Base-by-base conservation (phyloP, 371 early-diverging fungal genomes). In the Quaeritorhiza haematococci region DNA sequence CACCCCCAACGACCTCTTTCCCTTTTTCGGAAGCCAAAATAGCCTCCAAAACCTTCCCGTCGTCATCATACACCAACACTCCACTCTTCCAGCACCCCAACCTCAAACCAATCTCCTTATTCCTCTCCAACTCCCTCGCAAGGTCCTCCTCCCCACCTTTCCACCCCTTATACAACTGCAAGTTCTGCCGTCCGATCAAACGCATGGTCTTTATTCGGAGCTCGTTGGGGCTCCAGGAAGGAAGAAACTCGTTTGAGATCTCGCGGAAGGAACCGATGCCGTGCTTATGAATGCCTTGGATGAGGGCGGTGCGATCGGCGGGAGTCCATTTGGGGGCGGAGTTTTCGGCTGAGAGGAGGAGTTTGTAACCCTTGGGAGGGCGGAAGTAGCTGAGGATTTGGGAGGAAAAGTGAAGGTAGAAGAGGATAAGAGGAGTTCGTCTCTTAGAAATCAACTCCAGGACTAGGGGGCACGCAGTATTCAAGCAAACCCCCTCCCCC, bases 191-290 rank as follows among this genome's bases (percentile, higher is more conserved):
- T 34, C 93, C 93, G 52, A 93, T 85, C 44, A 92, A 62, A 32
- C 92, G 78, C 61, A 91, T 91, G 8, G 89, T 69, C 56, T 91
- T 91, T 56, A 93, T 76, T 52, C 92, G 84, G 29, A 93, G 74
- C 59, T 93, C 93, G 52, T 92, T 90, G 19, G 83, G 82, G 23
- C 79, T 75, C 93, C 92, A 93, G 57, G 81, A 81, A 13, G 89
- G 84, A 23, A 93, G 64, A n/a, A 83, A 60, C 44, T 78, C 83
- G 49, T 90, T 90, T 0, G 91, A 87, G 35, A 92, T 89, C 60
- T 88, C 88, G 45, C 88, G 80, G 67, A 91, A 93, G 58, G 89
- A 89, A 3, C 93, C 91, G 62, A 93, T 90, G 19, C 93, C 93
- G 58, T 91, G 73, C 56, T 83, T 84, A 59, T 86, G 85, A 44